A percentile compares a stretch with the other conserved stretches of the same genome.
Evolutionary conservation across 1,284 basidiomycete genomes (phyloP).

Genomic region (Puccinia horiana): DNA sequence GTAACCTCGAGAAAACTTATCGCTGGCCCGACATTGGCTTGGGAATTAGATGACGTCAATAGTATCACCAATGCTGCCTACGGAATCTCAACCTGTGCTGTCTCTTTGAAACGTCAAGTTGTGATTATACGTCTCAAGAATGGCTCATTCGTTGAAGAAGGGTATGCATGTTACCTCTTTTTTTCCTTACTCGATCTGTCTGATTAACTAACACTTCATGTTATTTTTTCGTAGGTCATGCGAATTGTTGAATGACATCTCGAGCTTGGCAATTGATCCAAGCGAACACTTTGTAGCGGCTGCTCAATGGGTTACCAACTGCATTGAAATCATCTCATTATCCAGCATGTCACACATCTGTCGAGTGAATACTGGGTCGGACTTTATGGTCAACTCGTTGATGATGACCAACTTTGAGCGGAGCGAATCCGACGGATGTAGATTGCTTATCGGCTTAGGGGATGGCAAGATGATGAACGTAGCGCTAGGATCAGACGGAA

Average conservation of each 20-base stretch:
- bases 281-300: conserved; percentile 19
- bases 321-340: conserved; percentile 23
- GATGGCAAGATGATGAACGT: conserved; percentile 24
- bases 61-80: neutral
- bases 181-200: neutral
- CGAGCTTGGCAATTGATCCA: conserved; percentile 36
- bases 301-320: conserved; percentile 40
- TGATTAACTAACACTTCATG: neutral
- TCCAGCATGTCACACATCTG: neutral
- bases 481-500: neutral
- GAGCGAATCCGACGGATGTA: neutral
- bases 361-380: conserved; percentile 23
- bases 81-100: neutral
- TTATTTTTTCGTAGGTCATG: neutral
- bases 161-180: conserved; percentile 3
- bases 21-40: conserved; percentile 7
- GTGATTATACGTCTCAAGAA: conserved; percentile 8
- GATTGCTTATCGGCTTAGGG: conserved; percentile 26
- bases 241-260: conserved; percentile 26
- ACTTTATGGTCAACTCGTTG: conserved; percentile 31
- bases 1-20: conserved; percentile 27
- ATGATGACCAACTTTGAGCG: neutral
- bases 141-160: conserved; percentile 11
- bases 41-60: neutral
- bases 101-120: conserved; percentile 24